Conservation (phyloP, 2,329 filamentous ascomycete species). For the Aspergillus tanneri region DNA sequence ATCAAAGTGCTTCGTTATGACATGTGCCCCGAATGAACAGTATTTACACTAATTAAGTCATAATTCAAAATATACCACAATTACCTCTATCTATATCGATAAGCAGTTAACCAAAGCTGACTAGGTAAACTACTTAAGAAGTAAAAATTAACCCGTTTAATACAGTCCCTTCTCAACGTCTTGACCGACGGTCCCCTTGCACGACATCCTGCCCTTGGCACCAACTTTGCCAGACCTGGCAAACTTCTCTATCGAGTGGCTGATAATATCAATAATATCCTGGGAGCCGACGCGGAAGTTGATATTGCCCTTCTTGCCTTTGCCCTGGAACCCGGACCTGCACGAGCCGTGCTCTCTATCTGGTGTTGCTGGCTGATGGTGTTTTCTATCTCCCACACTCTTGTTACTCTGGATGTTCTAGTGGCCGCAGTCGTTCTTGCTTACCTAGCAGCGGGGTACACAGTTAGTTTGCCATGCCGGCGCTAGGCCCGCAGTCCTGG, state of each 20-base stretch:
- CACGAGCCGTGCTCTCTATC: conserved; percentile 32
- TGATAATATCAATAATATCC: conserved; percentile 40
- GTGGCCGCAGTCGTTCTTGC: too few species aligned
- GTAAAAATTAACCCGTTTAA: too few species aligned
- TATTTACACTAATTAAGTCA: too few species aligned
- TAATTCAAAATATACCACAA: too few species aligned
- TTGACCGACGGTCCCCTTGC: conserved; percentile 23
- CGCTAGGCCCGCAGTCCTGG: neutral
- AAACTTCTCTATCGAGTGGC: conserved; percentile 30
- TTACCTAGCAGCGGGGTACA: too few species aligned
- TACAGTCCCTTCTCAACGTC: conserved; percentile 29
- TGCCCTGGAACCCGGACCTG: conserved; percentile 34
- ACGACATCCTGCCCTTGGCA: conserved; percentile 36
- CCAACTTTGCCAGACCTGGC: conserved; percentile 33
- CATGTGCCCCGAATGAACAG: too few species aligned
- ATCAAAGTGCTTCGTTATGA: too few species aligned
- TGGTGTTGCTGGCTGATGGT: conserved; percentile 20
- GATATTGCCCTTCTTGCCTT: conserved; percentile 25
- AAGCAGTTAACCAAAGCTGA: too few species aligned
- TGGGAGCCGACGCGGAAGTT: conserved; percentile 29
- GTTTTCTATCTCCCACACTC: conserved; percentile 15
- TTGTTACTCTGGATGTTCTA: conserved; percentile 32
- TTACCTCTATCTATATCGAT: too few species aligned
- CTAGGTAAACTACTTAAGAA: too few species aligned
- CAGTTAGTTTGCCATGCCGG: conserved; percentile 29